These are phyloP conservation scores for Solanum hybrid DNA, from an alignment of 305 asterid species.

Conservation along the genomic window DNA sequence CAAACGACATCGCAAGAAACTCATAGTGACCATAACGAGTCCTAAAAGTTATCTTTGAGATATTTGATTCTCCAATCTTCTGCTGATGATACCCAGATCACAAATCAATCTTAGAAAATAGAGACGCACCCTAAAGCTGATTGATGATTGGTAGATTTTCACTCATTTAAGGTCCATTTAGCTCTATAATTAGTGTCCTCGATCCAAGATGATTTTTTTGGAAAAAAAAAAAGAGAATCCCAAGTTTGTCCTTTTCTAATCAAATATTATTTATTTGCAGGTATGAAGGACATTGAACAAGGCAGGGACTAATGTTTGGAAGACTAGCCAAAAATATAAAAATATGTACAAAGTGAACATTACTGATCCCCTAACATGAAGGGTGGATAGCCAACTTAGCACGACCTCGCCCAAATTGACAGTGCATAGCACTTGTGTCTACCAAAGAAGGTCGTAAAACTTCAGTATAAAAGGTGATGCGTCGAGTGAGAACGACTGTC, in stretches of 20 bases:
- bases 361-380: neutral
- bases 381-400: neutral
- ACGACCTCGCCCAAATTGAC: neutral
- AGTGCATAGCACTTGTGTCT: neutral
- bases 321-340: neutral
- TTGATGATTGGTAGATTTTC: neutral
- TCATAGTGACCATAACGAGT: neutral
- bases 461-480: neutral
- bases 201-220: too few species aligned
- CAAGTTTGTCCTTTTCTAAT: neutral
- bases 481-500: too few species aligned
- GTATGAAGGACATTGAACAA: too few species aligned
- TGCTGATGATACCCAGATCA: too few species aligned
- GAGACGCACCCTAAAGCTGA: neutral
- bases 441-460: neutral
- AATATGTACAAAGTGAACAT: neutral
- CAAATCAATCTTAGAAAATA: neutral
- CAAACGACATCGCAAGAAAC: neutral
- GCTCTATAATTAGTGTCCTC: neutral
- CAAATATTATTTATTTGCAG: too few species aligned
- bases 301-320: neutral
- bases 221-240: neutral
- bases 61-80: neutral
- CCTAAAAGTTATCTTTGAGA: neutral
- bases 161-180: neutral